Conservation (phyloP, 2,329 filamentous ascomycete genomes). For the Ophiostoma quercus region DNA sequence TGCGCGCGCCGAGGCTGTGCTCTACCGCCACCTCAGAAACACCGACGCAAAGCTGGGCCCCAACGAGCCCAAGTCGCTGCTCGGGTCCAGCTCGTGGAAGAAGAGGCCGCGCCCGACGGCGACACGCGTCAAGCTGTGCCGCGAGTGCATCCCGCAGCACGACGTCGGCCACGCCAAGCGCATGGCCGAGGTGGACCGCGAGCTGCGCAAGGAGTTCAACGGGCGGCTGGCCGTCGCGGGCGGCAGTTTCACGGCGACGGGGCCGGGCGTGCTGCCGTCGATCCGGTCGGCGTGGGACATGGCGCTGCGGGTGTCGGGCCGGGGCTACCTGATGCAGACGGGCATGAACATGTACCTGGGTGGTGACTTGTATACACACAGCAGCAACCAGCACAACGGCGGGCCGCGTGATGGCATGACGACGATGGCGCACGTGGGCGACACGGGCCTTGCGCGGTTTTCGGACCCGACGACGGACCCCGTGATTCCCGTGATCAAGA, state of each 20-base stretch:
- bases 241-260: slow-evolving; percentile 47
- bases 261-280: slow-evolving; percentile 48
- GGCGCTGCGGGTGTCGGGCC: slow-evolving; percentile 37
- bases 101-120: slow-evolving; percentile 2
- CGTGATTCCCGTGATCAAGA: slow-evolving; percentile 11
- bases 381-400: neutral
- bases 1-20: slow-evolving; percentile 61
- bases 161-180: slow-evolving; percentile 66
- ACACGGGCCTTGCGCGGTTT: slow-evolving; percentile 28
- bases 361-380: neutral
- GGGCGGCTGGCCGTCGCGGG: slow-evolving; percentile 61
- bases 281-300: slow-evolving; percentile 47
- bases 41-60: neutral
- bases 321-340: slow-evolving; percentile 22
- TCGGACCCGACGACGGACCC: slow-evolving; percentile 18
- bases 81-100: neutral
- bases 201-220: slow-evolving; percentile 52
- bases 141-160: slow-evolving; percentile 87
- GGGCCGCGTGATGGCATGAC: slow-evolving; percentile 12
- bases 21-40: slow-evolving; percentile 62
- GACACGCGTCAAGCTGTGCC: slow-evolving; percentile 52
- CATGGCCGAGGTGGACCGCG: slow-evolving; percentile 52
- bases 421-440: slow-evolving; percentile 26
- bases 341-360: slow-evolving; percentile 11
- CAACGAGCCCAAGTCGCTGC: slow-evolving; percentile 1